These are phyloP conservation scores for Rhizopogon roseolus DNA, from an alignment of 768 basidiomycete genomes.

Conservation along the genomic window DNA sequence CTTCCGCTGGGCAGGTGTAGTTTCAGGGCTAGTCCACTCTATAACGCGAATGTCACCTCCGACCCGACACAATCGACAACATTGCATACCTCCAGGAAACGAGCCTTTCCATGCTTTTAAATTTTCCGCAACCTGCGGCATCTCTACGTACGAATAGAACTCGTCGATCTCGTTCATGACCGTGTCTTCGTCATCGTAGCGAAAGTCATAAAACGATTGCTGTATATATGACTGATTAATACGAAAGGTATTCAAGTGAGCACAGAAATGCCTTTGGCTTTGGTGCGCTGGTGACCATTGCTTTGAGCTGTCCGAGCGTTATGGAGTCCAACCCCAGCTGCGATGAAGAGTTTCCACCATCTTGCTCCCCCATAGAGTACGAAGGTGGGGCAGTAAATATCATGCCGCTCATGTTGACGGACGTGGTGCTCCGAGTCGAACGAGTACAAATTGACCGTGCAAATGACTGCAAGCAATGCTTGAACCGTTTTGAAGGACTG, in stretches of 20 bases:
- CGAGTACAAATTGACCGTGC: background rate
- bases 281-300: constrained; percentile 61
- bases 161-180: constrained; percentile 96
- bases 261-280: constrained; percentile 63
- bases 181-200: constrained; percentile 95
- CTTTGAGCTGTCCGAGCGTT: constrained; percentile 76
- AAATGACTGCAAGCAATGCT: too few relatives aligned
- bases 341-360: constrained; percentile 22
- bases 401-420: constrained; percentile 21
- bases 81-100: constrained; percentile 62
- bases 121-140: constrained; percentile 85
- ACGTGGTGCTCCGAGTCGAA: background rate
- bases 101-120: constrained; percentile 85
- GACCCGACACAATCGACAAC: background rate
- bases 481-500: too few relatives aligned
- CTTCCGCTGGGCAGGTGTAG: constrained; percentile 54
- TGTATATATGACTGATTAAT: constrained; percentile 30
- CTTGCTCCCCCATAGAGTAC: constrained; percentile 25
- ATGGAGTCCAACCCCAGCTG: constrained; percentile 62
- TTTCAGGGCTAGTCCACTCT: constrained; percentile 76
- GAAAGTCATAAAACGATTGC: constrained; percentile 88
- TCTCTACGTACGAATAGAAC: constrained; percentile 96
- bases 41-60: background rate
- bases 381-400: constrained; percentile 27
- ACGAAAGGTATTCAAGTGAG: constrained; percentile 3